These are phyloP conservation scores for Pholiota conissans DNA, from an alignment of 768 basidiomycete genomes.

Conservation along the genomic window DNA sequence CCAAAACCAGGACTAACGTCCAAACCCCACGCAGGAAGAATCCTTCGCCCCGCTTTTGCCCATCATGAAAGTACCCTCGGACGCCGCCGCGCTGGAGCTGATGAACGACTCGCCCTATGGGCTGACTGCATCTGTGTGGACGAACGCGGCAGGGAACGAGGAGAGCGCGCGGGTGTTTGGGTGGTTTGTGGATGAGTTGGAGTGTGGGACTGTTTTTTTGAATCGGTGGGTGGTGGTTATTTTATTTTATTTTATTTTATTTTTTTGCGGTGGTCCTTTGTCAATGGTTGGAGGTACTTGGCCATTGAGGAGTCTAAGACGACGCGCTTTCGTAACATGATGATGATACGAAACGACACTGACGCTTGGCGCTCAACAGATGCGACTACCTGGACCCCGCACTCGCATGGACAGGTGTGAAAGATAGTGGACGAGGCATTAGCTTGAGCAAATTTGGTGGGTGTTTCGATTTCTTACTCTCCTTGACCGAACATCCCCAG, in stretches of 20 bases:
- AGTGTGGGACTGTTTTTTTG: slow-evolving; percentile 91
- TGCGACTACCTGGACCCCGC: slow-evolving; percentile 94
- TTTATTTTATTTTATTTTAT: background rate
- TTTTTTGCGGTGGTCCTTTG: background rate
- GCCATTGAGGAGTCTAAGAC: no score
- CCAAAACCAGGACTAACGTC: background rate
- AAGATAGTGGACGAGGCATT: slow-evolving; percentile 89
- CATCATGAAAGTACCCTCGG: slow-evolving; percentile 86
- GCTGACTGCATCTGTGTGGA: slow-evolving; percentile 95
- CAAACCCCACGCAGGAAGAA: slow-evolving; percentile 56
- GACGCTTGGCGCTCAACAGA: slow-evolving; percentile 37
- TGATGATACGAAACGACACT: no score
- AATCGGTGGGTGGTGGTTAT: slow-evolving; percentile 56
- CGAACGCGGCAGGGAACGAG: slow-evolving; percentile 57
- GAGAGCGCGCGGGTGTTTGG: slow-evolving; percentile 73
- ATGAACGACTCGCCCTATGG: slow-evolving; percentile 99
- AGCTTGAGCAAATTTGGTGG: slow-evolving; percentile 88
- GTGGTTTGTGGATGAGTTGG: slow-evolving; percentile 64
- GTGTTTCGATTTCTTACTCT: no score
- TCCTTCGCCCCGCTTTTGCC: slow-evolving; percentile 94
- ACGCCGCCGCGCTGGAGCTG: slow-evolving; percentile 83
- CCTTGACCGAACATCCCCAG: no score
- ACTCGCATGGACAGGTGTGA: slow-evolving; percentile 92
- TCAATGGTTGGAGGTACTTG: no score
- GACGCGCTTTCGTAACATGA: no score